These are phyloP conservation scores for Esteya vermicola DNA, from an alignment of 2,329 filamentous ascomycete species.

Conservation along the genomic window DNA sequence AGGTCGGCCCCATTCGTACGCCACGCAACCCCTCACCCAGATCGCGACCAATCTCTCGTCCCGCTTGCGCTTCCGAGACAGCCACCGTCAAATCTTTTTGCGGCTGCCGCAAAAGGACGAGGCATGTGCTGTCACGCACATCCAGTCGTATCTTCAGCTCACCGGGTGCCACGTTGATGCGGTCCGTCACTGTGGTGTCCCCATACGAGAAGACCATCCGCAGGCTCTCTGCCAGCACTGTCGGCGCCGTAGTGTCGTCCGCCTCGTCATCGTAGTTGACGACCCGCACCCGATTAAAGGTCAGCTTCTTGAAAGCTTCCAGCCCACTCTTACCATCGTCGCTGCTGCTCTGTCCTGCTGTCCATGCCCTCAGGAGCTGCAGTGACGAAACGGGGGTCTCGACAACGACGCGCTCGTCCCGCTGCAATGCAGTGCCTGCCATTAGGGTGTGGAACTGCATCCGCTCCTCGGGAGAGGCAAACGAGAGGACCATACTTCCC, in stretches of 20 bases:
- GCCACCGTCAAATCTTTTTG: conserved; percentile 69
- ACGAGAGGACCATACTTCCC: conserved; percentile 64
- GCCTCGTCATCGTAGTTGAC: conserved; percentile 57
- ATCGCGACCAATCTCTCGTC: conserved; percentile 46
- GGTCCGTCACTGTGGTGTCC: conserved; percentile 66
- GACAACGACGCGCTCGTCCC: conserved; percentile 55
- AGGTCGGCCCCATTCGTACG: conserved; percentile 43
- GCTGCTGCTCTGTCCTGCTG: conserved; percentile 29
- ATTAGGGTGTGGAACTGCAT: conserved; percentile 58
- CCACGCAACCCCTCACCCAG: conserved; percentile 50
- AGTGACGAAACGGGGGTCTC: conserved; percentile 55
- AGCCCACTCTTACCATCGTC: conserved; percentile 39
- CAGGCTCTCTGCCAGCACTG: conserved; percentile 62
- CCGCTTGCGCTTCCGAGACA: conserved; percentile 51
- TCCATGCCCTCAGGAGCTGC: conserved; percentile 13
- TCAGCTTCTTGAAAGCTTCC: conserved; percentile 32
- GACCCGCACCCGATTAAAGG: conserved; percentile 55
- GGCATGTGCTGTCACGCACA: conserved; percentile 42
- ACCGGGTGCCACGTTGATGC: conserved; percentile 68
- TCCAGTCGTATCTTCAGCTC: conserved; percentile 55
- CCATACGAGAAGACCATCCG: conserved; percentile 63
- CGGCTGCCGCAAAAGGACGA: conserved; percentile 55
- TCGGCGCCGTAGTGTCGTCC: conserved; percentile 43
- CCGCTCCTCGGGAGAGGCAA: conserved; percentile 58
- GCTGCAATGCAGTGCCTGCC: conserved; percentile 53